Evolutionary conservation across 352 stramenopile species (phyloP).

Genomic region (Phytopythium aichiense): DNA sequence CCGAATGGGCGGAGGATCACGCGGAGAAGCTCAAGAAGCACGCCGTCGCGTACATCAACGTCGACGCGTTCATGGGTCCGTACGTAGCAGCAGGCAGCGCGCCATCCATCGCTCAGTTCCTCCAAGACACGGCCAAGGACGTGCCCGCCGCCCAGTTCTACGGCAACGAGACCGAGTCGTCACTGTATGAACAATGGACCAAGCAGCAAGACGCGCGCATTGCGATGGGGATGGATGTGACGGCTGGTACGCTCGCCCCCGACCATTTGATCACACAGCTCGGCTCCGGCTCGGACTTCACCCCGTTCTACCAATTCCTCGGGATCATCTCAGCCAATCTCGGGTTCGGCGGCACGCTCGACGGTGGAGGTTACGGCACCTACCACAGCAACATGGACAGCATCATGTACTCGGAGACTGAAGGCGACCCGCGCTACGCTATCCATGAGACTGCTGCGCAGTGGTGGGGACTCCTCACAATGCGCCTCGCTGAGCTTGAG

Average conservation of each 20-base stretch:
- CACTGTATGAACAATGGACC: not conserved
- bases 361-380: conserved; percentile 38
- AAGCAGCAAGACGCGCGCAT: not conserved
- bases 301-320: conserved; percentile 78
- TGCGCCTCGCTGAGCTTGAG: conserved; percentile 40
- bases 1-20: conserved; percentile 60
- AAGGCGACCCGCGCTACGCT: conserved; percentile 39
- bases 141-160: conserved; percentile 31
- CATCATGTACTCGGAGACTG: conserved; percentile 44
- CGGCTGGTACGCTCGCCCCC: conserved; percentile 25
- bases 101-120: conserved; percentile 48
- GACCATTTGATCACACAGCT: conserved; percentile 50
- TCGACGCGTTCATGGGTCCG: conserved; percentile 57
- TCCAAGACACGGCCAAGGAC: conserved; percentile 39
- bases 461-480: conserved; percentile 48
- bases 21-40: conserved; percentile 35
- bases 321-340: conserved; percentile 79
- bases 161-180: conserved; percentile 13
- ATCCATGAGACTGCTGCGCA: conserved; percentile 36
- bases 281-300: conserved; percentile 65
- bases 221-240: not conserved
- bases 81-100: conserved; percentile 38
- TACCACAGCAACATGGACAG: conserved; percentile 83
- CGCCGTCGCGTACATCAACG: conserved; percentile 74
- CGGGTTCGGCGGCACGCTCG: conserved; percentile 26